Evolutionary conservation across 331 rosid genomes (phyloP), one percentile per base, ranked within the genome.

Genomic region (Ulmus americana): DNA sequence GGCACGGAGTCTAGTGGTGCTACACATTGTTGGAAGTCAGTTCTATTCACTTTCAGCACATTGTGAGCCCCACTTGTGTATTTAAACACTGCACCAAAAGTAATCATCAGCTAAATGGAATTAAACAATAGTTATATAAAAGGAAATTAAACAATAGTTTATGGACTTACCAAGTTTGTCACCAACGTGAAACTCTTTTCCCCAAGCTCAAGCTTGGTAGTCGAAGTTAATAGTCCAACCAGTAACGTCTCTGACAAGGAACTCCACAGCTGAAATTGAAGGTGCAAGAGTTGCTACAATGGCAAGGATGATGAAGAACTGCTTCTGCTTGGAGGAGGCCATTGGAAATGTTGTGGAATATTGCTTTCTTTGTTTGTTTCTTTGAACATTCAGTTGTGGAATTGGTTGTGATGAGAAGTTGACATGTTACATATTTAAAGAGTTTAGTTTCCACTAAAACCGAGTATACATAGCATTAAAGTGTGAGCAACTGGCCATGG

Each of bases 181-280:
- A 0, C 91, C 88, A 12, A 78, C 78, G 5, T 57, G 45, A 50
- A 86, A 74, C 39, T 65, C 70, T 51, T 79, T 79, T 9, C 64
- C 83, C 48, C 1, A 3, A 39, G 78, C 51, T 83, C 87, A 81
- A 55, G 74, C 54, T 66, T 71, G 76, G 61, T 71, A 74, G 56
- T 79, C 77, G 10, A 74, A 68, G 57, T 55, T 70, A 5, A 6
- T 13, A 35, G 77, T 68, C 91, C 88, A 82, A 46, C 91, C 86
- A 2, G 45, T 56, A 0, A 38, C 64, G 35, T 73, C 86, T 13
- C 86, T 82, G 2, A 85, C 84, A 0, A 64, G 1, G 63, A 62
- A 68, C 10, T 79, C 69, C 9, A 68, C 67, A 5, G 74, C 83
- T 11, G 64, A 53, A 49, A 75, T 63, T 0, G 62, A 49, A 20